Evolutionary conservation across 2,329 filamentous ascomycete genomes (phyloP).

Genomic region (Xylariomycetidae sp.): DNA sequence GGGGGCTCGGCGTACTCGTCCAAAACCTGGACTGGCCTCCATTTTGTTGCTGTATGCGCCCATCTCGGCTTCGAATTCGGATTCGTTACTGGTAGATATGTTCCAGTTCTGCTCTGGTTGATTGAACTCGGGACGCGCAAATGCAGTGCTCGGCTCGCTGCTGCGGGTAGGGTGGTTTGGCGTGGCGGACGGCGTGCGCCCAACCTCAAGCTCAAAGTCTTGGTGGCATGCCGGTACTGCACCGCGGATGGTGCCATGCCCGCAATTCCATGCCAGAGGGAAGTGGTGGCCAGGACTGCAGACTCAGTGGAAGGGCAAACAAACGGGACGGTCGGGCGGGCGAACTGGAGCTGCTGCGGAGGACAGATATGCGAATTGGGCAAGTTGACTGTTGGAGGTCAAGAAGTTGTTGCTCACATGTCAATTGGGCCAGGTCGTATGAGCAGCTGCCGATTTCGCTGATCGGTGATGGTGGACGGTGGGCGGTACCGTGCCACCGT

Average conservation of each 20-base stretch:
- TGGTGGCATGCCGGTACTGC: slow-evolving; percentile 40
- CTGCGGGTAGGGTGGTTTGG: slow-evolving; percentile 3
- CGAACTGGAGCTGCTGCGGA: too few relatives aligned
- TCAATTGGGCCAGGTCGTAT: slow-evolving; percentile 9
- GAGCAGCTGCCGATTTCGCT: slow-evolving; percentile 15
- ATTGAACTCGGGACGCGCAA: slow-evolving; percentile 9
- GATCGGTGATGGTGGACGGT: not conserved
- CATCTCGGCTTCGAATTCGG: slow-evolving; percentile 19
- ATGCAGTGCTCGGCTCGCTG: slow-evolving; percentile 3
- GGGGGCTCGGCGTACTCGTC: slow-evolving; percentile 48
- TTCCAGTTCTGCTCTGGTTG: not conserved
- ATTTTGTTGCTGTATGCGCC: slow-evolving; percentile 35
- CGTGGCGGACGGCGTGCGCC: too few relatives aligned
- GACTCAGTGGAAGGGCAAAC: too few relatives aligned
- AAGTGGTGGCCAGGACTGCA: slow-evolving; percentile 1
- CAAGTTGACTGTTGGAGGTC: not conserved
- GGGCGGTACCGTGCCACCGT: too few relatives aligned
- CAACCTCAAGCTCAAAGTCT: slow-evolving; percentile 24
- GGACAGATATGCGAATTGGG: too few relatives aligned
- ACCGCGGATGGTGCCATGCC: slow-evolving; percentile 41
- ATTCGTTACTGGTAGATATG: too few relatives aligned
- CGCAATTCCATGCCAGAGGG: slow-evolving; percentile 26
- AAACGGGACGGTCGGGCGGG: too few relatives aligned
- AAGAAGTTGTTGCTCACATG: slow-evolving; percentile 6
- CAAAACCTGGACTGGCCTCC: slow-evolving; percentile 57